Evolutionary conservation across 208 protist species (phyloP), one percentile per base, ranked within the genome.

Genomic region (Crithidia sp.): DNA sequence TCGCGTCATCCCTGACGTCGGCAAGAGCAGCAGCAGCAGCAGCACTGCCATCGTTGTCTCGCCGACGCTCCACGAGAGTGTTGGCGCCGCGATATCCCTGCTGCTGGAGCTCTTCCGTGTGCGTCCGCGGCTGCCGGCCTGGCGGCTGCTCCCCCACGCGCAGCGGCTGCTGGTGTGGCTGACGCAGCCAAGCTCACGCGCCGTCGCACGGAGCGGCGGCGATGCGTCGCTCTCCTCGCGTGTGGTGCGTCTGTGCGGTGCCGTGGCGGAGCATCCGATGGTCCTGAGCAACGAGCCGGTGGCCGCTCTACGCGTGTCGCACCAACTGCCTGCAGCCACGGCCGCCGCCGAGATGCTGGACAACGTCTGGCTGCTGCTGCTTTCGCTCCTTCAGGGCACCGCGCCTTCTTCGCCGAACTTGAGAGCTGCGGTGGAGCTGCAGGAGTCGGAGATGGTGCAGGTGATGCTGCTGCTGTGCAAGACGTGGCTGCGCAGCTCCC

Each of bases 281-380:
- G 62, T 74, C 7, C 3, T 3, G n/a, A 60, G 7, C 14, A 36
- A 14, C 2, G 44, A 44, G 0, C n/a, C 41, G 45, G 45, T 49
- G 45, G 0, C 0, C 9, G 45, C 0, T 2, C 12, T 49, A 7
- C 7, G 45, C 45, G 45, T 14, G 52, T 60, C 8, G 4, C 47
- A 36, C 40, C 45, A 43, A 5, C 44, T 60, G 19, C 19, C n/a
- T 36, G 14, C 41, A 45, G 10, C 9, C 59, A 10, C 14, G 28
- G 28, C 16, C 10, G 63, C 63, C 2, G 39, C 16, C 3, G 74
- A 79, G 28, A 28, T 74, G 45, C 53, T 79, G 39, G 74, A 79
- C 47, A 74, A 68, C 45, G 67, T 74, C 39, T 79, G 74, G 74
- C 67, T 79, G 62, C 61, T 74, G 61, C 53, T 79, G 36, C 59